Evolutionary conservation across 495 filamentous ascomycete species (phyloP).

Genomic region (Massariosphaeria phaeospora): DNA sequence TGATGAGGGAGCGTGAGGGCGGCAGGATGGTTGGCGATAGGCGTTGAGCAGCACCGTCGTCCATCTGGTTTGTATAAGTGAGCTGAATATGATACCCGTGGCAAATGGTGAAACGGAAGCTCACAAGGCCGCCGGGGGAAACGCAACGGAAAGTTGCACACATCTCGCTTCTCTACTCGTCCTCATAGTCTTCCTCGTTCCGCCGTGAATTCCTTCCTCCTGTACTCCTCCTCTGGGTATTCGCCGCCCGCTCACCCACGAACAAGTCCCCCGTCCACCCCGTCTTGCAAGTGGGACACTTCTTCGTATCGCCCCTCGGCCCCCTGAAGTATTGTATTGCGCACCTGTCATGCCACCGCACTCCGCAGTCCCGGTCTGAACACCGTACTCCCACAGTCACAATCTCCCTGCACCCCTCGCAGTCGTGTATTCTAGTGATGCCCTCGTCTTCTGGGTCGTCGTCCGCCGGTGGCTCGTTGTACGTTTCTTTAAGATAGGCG

Average conservation of each 20-base stretch:
- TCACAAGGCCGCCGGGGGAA: too few relatives aligned
- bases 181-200: not conserved
- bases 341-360: constrained; percentile 17
- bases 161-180: not conserved
- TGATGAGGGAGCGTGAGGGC: too few relatives aligned
- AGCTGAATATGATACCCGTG: too few relatives aligned
- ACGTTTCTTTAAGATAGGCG: constrained; percentile 73
- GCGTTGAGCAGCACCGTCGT: too few relatives aligned
- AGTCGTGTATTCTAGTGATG: constrained; percentile 68
- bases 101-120: too few relatives aligned
- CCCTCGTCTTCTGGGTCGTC: constrained; percentile 49
- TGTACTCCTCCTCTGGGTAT: constrained; percentile 1
- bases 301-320: constrained; percentile 1
- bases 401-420: constrained; percentile 84
- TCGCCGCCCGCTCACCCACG: constrained; percentile 74
- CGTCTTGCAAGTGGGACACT: constrained; percentile 69
- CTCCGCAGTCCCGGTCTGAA: constrained; percentile 42
- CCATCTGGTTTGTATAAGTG: too few relatives aligned
- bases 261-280: constrained; percentile 69
- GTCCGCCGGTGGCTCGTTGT: constrained; percentile 64
- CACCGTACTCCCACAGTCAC: constrained; percentile 55
- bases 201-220: not conserved
- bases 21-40: too few relatives aligned
- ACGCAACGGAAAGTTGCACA: too few relatives aligned
- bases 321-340: too few relatives aligned